These are phyloP conservation scores for Tolypocladium tundrense DNA, from an alignment of 2,329 filamentous ascomycete genomes.

Conservation along the genomic window DNA sequence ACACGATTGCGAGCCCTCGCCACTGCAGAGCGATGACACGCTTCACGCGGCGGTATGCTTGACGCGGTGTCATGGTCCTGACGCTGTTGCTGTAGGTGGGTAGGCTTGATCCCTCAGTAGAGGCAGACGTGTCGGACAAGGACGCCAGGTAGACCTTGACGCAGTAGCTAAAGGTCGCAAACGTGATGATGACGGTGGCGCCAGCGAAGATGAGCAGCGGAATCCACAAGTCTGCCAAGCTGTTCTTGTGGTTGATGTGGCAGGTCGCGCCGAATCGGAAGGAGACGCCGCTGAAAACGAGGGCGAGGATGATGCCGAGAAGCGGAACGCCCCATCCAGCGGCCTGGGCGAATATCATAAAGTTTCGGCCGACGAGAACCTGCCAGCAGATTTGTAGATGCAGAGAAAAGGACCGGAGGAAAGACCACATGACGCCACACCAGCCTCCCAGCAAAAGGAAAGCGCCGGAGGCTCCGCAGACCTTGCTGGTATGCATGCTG, in stretches of 20 bases:
- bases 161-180: slow-evolving; percentile 83
- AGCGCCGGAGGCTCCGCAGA: slow-evolving; percentile 81
- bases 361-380: slow-evolving; percentile 73
- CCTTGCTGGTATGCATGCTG: slow-evolving; percentile 71
- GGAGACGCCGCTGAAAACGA: slow-evolving; percentile 82
- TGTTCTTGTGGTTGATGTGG: slow-evolving; percentile 86
- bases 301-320: slow-evolving; percentile 62
- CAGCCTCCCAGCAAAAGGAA: slow-evolving; percentile 81
- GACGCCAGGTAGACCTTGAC: slow-evolving; percentile 89
- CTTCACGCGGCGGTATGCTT: slow-evolving; percentile 77
- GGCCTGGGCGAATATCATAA: slow-evolving; percentile 77
- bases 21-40: slow-evolving; percentile 88
- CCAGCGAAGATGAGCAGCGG: slow-evolving; percentile 72
- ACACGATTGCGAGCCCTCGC: slow-evolving; percentile 81
- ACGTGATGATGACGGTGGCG: slow-evolving; percentile 67
- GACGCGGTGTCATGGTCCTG: slow-evolving; percentile 67
- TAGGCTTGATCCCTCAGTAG: slow-evolving; percentile 61
- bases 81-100: slow-evolving; percentile 64
- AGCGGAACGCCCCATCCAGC: slow-evolving; percentile 78
- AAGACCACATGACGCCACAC: slow-evolving; percentile 79
- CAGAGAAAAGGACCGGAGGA: slow-evolving; percentile 79
- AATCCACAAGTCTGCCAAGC: slow-evolving; percentile 80
- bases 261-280: slow-evolving; percentile 88
- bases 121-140: slow-evolving; percentile 59
- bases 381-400: slow-evolving; percentile 99